Percentiles rank a stretch among this genome's conserved stretches.
Conservation (phyloP, 768 basidiomycete species). For the Tephrocybe sp. region DNA sequence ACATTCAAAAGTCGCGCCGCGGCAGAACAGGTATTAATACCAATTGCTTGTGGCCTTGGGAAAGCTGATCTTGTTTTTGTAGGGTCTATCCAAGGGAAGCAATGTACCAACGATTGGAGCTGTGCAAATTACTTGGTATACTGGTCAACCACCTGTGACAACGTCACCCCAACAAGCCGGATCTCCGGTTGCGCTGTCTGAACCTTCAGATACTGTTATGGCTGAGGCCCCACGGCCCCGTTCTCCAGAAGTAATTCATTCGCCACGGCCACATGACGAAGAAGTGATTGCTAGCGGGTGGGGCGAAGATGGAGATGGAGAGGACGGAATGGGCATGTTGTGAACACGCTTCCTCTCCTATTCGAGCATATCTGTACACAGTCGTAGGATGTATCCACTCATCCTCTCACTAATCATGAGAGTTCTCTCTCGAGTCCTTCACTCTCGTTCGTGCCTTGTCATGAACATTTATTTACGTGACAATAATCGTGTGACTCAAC, state of each 20-base stretch:
- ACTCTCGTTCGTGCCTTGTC: no score
- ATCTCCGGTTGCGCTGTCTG: conserved; percentile 17
- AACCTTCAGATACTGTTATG: conserved; percentile 11
- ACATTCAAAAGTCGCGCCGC: conserved; percentile 69
- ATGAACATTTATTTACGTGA: no score
- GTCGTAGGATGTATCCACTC: background rate
- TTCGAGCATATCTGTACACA: background rate
- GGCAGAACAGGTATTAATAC: conserved; percentile 69
- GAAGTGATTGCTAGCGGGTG: conserved; percentile 67
- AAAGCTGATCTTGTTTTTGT: conserved; percentile 13
- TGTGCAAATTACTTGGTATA: conserved; percentile 70
- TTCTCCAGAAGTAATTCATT: conserved; percentile 26
- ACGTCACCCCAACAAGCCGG: conserved; percentile 20
- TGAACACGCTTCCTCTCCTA: conserved; percentile 18
- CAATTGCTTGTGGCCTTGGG: background rate
- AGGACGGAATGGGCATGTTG: conserved; percentile 76
- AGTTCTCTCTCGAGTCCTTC: no score
- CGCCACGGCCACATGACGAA: conserved; percentile 50
- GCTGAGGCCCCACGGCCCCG: conserved; percentile 17
- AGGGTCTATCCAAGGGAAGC: conserved; percentile 74
- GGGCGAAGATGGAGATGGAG: conserved; percentile 70
- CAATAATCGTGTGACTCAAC: no score
- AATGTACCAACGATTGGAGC: conserved; percentile 66
- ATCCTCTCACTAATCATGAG: background rate
- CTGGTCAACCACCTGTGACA: conserved; percentile 28